Base-by-base conservation (phyloP, 345 rosid species). In the Durio zibethinus region DNA sequence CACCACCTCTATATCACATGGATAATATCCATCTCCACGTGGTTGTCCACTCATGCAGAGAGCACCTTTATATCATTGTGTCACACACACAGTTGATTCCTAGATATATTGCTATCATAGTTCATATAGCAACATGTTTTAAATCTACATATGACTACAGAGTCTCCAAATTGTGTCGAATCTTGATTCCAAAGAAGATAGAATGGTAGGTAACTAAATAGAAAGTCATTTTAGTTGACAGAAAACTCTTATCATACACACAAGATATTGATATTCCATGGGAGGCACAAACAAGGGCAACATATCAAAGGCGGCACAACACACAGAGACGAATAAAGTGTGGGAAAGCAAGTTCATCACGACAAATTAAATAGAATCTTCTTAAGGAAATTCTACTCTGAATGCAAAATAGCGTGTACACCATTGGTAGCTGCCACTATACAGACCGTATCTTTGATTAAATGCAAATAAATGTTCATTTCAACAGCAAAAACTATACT, bases 391-490 rank as follows among this genome's bases (percentile, higher is more conserved):
- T 38, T 73, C 62, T 35, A 73, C 50, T 4, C 42, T 56, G 45
- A 36, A 73, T 54, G 76, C 29, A 35, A 54, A 72, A 21, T 36
- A 56, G 11, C 4, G 36, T 12, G 36, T 21, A 38, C 65, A 56
- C 33, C 50, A 36, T 23, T 73, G 5, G 56, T 21, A 54, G 35
- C 56, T 56, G 65, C 65, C 76, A 73, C 76, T 56, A 56, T 73
- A 73, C 76, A 56, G n/a, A 56, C 16, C 2, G 5, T 36, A 15
- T 56, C 64, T 36, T 36, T 73, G 35, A 56, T 54, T 35, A 53
- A 53, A 72, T 33, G 75, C 57, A 56, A 36, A 59, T 56, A 72
- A 10, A 53, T 70, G 59, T 48, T 70, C 59, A 69, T 31, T 71
- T 48, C 74, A 18, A 70, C 74, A 4, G 43, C 60, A 70, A 70